phyloP scores from a whole-genome alignment of 2,329 filamentous ascomycete species.

The Fusarium pilosicola region DNA sequence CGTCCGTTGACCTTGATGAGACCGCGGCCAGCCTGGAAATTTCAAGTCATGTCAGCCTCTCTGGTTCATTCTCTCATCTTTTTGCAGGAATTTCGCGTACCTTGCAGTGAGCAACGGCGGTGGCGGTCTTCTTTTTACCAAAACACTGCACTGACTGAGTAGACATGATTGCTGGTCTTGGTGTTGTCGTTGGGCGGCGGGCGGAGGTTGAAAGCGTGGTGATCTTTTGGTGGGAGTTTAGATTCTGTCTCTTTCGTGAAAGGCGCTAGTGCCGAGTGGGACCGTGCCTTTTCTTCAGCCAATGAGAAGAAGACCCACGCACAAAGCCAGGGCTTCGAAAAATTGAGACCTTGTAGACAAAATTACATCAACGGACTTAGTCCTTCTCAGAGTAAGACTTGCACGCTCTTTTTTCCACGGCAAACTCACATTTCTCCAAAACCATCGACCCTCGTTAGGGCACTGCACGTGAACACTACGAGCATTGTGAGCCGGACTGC shows the following conservation, averaged over 20 bases:
- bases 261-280: not conserved
- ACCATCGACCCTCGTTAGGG: constrained; percentile 4
- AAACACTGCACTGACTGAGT: constrained; percentile 93
- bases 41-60: constrained; percentile 46
- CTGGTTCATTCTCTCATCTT: not conserved
- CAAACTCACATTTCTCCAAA: not conserved
- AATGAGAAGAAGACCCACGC: not conserved
- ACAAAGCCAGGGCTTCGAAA: not conserved
- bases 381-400: not conserved
- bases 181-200: constrained; percentile 12
- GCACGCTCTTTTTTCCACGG: not conserved
- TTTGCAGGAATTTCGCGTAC: constrained; percentile 57
- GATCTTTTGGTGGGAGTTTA: constrained; percentile 16
- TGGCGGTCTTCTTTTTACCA: constrained; percentile 97
- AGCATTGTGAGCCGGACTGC: not conserved
- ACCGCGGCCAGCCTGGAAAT: constrained; percentile 63
- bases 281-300: not conserved
- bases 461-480: not conserved
- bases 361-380: not conserved
- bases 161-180: constrained; percentile 71
- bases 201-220: constrained; percentile 10
- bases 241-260: constrained; percentile 11
- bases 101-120: constrained; percentile 93
- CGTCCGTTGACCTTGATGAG: constrained; percentile 99
- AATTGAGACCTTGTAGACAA: not conserved